Percentiles rank a stretch among this genome's conserved stretches.
Conservation (phyloP, 805 yeast species). For the Wickerhamomyces bisporus region DNA sequence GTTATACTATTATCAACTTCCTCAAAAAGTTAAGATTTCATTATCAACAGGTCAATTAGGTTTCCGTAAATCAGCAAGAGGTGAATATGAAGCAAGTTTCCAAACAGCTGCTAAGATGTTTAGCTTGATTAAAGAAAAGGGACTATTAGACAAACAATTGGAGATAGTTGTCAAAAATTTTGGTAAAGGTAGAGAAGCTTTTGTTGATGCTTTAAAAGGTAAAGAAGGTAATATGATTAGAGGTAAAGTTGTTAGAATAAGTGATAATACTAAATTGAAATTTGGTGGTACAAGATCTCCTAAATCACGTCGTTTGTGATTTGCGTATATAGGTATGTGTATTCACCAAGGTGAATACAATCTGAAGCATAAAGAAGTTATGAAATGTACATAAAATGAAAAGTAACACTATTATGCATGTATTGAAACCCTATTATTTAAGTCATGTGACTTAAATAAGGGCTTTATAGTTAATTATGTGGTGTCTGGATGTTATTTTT, state of each 20-base stretch:
- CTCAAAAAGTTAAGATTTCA: slow-evolving; percentile 65
- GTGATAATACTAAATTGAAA: slow-evolving; percentile 77
- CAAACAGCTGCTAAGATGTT: slow-evolving; percentile 76
- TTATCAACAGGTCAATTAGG: slow-evolving; percentile 84
- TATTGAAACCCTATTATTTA: slow-evolving; percentile 3
- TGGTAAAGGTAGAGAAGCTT: slow-evolving; percentile 88
- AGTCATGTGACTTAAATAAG: slow-evolving; percentile 15
- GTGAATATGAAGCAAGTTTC: slow-evolving; percentile 90
- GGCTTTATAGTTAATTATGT: no score
- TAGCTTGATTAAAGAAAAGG: slow-evolving; percentile 60
- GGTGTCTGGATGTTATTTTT: slow-evolving; percentile 10
- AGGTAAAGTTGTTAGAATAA: slow-evolving; percentile 59
- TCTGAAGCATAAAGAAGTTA: background rate
- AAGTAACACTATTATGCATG: no score
- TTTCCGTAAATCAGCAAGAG: slow-evolving; percentile 82
- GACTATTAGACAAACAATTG: slow-evolving; percentile 51
- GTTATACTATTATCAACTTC: slow-evolving; percentile 71
- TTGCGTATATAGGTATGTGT: background rate
- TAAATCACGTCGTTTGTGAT: slow-evolving; percentile 66
- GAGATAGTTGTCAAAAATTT: slow-evolving; percentile 78
- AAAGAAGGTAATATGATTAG: slow-evolving; percentile 77
- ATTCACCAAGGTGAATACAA: no score
- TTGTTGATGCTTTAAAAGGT: slow-evolving; percentile 77
- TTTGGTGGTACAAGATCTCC: slow-evolving; percentile 93
- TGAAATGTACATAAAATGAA: no score